Evolutionary conservation across 495 filamentous ascomycete genomes (phyloP).

Genomic region (Penicillium paradoxum): DNA sequence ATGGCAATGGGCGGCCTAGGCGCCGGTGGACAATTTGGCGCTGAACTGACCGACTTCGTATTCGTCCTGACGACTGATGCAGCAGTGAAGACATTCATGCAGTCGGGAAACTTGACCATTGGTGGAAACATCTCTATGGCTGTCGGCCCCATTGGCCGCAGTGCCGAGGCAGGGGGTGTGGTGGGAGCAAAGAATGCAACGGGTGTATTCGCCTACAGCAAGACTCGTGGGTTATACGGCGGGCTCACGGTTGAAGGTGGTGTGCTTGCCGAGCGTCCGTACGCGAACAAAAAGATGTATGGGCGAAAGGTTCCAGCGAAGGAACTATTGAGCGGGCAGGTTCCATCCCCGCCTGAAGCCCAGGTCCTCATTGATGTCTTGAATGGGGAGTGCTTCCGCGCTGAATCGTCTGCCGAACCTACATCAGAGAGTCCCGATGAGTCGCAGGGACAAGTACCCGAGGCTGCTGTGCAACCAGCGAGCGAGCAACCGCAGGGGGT

Average conservation of each 20-base stretch:
- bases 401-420: background rate
- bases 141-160: constrained; percentile 82
- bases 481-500: too few species aligned
- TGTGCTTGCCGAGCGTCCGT: constrained; percentile 78
- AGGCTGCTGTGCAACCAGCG: background rate
- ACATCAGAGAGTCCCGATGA: background rate
- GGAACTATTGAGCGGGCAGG: constrained; percentile 69
- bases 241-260: constrained; percentile 84
- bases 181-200: constrained; percentile 74
- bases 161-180: constrained; percentile 83
- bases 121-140: constrained; percentile 91
- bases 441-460: background rate
- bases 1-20: constrained; percentile 80
- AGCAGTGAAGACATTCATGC: constrained; percentile 85
- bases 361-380: constrained; percentile 72
- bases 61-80: constrained; percentile 87
- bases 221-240: constrained; percentile 90
- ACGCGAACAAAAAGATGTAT: constrained; percentile 92
- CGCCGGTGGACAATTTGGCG: constrained; percentile 87
- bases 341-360: constrained; percentile 72
- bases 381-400: constrained; percentile 34
- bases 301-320: constrained; percentile 66
- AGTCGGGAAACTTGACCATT: constrained; percentile 75
- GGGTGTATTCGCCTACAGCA: constrained; percentile 86
- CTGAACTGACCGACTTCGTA: constrained; percentile 94